Base-by-base conservation (phyloP, 345 rosid genomes). In the Citrus medica region DNA sequence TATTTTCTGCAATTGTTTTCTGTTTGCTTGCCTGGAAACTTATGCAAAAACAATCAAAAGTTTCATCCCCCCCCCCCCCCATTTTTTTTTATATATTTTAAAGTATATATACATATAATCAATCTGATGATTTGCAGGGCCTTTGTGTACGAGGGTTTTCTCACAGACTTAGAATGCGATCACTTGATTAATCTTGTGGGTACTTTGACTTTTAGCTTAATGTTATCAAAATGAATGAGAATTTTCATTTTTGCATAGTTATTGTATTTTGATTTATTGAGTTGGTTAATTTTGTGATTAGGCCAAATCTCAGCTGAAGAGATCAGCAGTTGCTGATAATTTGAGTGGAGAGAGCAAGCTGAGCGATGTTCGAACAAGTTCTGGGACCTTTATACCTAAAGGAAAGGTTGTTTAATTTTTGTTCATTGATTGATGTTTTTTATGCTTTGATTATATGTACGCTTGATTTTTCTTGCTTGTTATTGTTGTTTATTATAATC, bases 241-340 rank as follows among this genome's bases (percentile, higher is more conserved):
- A 40, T 69, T 48, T 38, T 22, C 42, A 17, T 46, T 30, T 80
- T 16, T 12, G 24, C 46, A 10, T 71, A 13, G 25, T 9, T 5
- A 32, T 38, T 22, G 19, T 63, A 7, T 8, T 53, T 35, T 28
- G 6, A 9, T 63, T 80, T 61, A 16, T 46, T n/a, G 33, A 71
- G 71, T 64, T 78, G 76, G 7, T 74, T 35, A 61, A 58, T 74
- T 66, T 63, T 46, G 38, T 65, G 61, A 62, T 13, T 62, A 79
- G 98, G 99, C 98, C 60, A 93, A 88, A 88, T 78, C 92, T 78
- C 94, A 91, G 90, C 88, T 95, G 71, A 92, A 93, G 91, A 92
- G 98, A 89, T 89, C 96, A 30, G 94, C 99, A 0, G 99, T 95
- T 42, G 99, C 99, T 24, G 98, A 93, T 87, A 91, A 93, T 81